Evolutionary conservation across 768 basidiomycete genomes (phyloP).

Genomic region (Lentinula guzmanii): DNA sequence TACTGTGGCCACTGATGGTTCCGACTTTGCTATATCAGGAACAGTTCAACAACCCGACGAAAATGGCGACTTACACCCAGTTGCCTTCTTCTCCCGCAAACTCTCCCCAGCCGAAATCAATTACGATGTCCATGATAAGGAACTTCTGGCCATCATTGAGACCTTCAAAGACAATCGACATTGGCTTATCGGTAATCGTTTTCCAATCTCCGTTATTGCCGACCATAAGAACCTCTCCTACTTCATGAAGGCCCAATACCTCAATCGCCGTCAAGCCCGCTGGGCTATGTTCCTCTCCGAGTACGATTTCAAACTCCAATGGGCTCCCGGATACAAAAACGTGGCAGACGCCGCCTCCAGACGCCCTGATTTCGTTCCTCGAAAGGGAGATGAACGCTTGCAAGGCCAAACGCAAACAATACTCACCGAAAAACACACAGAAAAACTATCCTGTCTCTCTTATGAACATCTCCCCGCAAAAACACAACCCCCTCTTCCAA

Average conservation of each 20-base stretch:
- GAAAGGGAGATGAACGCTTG: conserved; percentile 14
- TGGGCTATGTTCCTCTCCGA: conserved; percentile 39
- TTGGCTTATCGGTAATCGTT: conserved; percentile 21
- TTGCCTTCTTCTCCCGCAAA: conserved; percentile 22
- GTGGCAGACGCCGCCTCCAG: conserved; percentile 25
- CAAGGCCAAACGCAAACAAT: conserved; percentile 9
- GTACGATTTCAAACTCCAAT: conserved; percentile 28
- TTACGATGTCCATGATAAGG: conserved; percentile 18
- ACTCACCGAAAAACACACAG: conserved; percentile 8
- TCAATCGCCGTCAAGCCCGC: conserved; percentile 38
- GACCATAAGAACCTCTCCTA: conserved; percentile 40
- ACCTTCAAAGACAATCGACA: conserved; percentile 27
- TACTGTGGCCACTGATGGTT: conserved; percentile 11
- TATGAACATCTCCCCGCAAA: neutral
- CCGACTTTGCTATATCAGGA: conserved; percentile 13
- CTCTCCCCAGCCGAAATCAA: conserved; percentile 24
- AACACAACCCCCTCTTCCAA: too few species aligned
- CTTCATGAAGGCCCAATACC: conserved; percentile 30
- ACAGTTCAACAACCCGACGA: conserved; percentile 11
- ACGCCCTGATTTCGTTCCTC: conserved; percentile 21
- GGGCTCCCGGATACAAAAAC: conserved; percentile 21
- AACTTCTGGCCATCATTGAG: conserved; percentile 26
- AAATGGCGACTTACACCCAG: conserved; percentile 17
- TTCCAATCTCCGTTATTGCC: conserved; percentile 17
- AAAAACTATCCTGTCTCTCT: too few species aligned